Base-by-base conservation (phyloP, 176 grass and related monocot species). In the Oryza rufipogon region DNA sequence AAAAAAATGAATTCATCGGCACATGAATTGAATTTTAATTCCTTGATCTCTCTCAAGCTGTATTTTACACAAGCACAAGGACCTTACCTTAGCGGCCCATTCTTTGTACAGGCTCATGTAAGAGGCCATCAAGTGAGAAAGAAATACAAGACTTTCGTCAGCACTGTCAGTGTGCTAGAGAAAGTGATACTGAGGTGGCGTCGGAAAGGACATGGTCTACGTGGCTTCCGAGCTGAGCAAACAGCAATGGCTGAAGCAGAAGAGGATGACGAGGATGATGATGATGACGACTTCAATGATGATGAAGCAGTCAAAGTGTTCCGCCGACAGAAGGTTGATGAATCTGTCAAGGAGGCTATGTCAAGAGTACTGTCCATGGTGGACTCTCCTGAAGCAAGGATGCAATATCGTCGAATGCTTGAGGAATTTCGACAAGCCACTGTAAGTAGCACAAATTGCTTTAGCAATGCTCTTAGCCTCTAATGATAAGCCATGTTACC, bases 181-280 rank as follows among this genome's bases (percentile, higher is more conserved):
- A 99, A 99, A 83, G 93, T 90, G 44, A 88, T 99, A 83, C 79
- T 99, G 36, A 91, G 97, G 91, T 99, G 97, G 97, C 93, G 97
- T 39, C 81, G 97, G 25, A 99, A 87, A 87, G 90, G 97, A 73
- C 87, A 73, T 65, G 97, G 97, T 45, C 71, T 99, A 11, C 89
- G 97, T 48, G 97, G 97, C 22, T 96, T 96, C 81, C 89, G 86
- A 56, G 79, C 91, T 69, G 93, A 96, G 66, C 87, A 85, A 81
- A 67, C 82, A 71, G 70, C 84, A 82, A 90, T 91, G 85, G 42
- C 70, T 5, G 74, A 73, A 87, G 66, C 64, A 67, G 71, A 42
- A 41, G 86, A 75, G 16, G 68, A 86, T 46, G 89, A 95, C 11
- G 76, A 89, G 6, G 91, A 91, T 2, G 89, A 84, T 34, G 83